Evolutionary conservation across 2,329 filamentous ascomycete genomes (phyloP).

Genomic region (Colletotrichum sp.): DNA sequence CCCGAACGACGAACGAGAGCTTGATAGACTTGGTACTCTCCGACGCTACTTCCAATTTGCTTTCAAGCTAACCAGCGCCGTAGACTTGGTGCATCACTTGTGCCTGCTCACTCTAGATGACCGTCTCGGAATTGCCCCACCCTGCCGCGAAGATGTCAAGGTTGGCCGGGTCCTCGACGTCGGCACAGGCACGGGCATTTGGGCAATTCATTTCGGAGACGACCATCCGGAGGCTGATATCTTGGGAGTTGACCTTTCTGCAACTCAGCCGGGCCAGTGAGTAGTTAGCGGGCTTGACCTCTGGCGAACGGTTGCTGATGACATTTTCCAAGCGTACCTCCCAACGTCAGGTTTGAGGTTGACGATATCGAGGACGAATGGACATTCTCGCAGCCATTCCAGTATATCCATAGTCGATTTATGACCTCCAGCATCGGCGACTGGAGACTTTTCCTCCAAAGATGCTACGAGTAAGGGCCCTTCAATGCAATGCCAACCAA

Average conservation of each 20-base stretch:
- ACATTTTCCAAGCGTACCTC: not conserved
- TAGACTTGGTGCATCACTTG: not conserved
- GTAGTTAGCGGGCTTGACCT: too few relatives aligned
- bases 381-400: not conserved
- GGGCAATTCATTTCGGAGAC: not conserved
- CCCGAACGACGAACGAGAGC: not conserved
- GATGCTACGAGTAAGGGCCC: not conserved
- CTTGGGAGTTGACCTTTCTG: not conserved
- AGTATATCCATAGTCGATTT: not conserved
- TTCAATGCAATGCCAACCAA: not conserved
- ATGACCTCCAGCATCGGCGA: not conserved
- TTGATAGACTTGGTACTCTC: not conserved
- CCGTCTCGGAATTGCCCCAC: not conserved
- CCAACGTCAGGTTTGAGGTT: not conserved
- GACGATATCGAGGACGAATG: not conserved
- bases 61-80: not conserved
- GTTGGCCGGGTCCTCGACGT: not conserved
- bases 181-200: not conserved
- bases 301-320: not conserved
- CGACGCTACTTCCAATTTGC: fast-evolving
- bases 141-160: not conserved
- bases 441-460: not conserved
- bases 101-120: not conserved
- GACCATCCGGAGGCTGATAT: not conserved
- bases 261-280: not conserved